Conservation (phyloP, 139 green algal species). For the Astrephomene gubernaculifera region DNA sequence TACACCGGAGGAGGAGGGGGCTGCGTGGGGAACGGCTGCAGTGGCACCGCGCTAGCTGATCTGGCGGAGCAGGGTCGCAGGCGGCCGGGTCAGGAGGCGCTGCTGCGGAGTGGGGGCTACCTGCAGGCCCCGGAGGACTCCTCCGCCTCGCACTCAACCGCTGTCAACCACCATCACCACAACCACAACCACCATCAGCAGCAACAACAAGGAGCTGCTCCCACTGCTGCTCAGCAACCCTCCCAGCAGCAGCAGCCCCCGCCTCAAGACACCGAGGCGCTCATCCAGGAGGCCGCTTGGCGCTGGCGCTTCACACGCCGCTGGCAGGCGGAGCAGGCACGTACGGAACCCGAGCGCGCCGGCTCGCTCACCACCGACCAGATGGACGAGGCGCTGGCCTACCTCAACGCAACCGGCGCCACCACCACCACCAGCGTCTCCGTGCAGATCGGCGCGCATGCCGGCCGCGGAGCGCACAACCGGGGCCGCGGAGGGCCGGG, state of each 20-base stretch:
- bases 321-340: constrained; percentile 67
- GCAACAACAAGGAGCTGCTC: neutral
- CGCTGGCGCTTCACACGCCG: constrained; percentile 65
- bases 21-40: too few species aligned
- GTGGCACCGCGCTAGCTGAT: too few species aligned
- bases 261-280: constrained; percentile 46
- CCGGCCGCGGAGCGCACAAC: neutral
- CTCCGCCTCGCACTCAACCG: too few species aligned
- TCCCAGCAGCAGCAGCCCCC: neutral
- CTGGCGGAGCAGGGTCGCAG: neutral
- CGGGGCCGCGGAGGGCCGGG: neutral
- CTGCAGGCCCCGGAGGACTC: too few species aligned
- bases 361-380: constrained; percentile 19
- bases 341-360: neutral
- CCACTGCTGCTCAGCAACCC: too few species aligned
- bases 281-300: constrained; percentile 56
- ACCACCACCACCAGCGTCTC: constrained; percentile 40
- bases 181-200: neutral
- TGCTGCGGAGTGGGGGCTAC: neutral
- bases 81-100: neutral
- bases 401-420: constrained; percentile 53
- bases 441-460: constrained; percentile 30
- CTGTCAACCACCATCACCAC: neutral
- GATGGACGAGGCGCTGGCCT: constrained; percentile 62
- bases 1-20: too few species aligned